Evolutionary conservation across 768 basidiomycete genomes (phyloP).

Genomic region (Naganishia kalamii): DNA sequence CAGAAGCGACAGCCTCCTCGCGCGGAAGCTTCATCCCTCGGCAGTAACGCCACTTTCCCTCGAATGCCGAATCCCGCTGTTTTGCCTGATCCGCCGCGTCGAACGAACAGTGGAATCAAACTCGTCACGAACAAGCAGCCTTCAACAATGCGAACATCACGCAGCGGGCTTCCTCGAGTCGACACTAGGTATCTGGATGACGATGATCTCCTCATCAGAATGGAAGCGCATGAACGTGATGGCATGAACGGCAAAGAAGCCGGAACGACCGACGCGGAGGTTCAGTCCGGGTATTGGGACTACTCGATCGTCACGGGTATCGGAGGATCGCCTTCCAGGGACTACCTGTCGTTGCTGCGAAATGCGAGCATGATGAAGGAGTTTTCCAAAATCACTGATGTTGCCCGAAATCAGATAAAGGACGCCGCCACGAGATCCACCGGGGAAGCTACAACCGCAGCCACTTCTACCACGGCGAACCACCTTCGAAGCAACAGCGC

Average conservation of each 20-base stretch:
- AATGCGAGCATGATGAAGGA: slow-evolving; percentile 5
- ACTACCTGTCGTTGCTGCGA: background rate
- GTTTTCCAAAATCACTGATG: background rate
- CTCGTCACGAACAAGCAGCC: background rate
- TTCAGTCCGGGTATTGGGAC: slow-evolving; percentile 9
- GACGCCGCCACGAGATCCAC: no score
- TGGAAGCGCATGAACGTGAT: background rate
- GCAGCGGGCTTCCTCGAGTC: background rate
- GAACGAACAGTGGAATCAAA: background rate
- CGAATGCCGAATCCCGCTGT: background rate
- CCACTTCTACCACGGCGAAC: background rate
- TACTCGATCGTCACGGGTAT: slow-evolving; percentile 6
- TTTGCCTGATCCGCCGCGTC: background rate
- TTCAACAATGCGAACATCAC: no score
- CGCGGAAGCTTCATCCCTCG: background rate
- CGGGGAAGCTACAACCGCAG: no score
- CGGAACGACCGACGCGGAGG: background rate
- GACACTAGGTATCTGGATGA: slow-evolving; percentile 1
- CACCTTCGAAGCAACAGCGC: background rate
- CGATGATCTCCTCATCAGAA: background rate
- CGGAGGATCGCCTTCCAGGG: background rate
- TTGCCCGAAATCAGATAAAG: background rate
- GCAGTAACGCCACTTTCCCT: background rate
- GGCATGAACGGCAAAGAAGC: background rate
- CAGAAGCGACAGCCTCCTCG: no score